Percentiles rank a stretch among this genome's conserved stretches.
Evolutionary conservation across 75 land plant species (phyloP).

Genomic region (Pinus albicaulis): DNA sequence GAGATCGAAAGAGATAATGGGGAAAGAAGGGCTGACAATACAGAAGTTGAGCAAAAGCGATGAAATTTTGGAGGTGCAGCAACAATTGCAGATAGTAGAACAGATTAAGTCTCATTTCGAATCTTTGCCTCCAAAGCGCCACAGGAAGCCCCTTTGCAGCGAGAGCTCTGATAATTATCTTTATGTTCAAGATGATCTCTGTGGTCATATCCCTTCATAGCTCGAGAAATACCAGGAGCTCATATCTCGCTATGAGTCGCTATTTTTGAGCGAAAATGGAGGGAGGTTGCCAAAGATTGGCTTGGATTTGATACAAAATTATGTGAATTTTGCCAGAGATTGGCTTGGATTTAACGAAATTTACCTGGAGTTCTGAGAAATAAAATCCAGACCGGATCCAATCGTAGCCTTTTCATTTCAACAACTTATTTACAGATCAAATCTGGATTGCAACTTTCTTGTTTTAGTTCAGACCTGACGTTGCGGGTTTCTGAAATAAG

Average conservation of each 20-base stretch:
- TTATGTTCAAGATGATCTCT: too few relatives aligned
- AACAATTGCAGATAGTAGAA: slow-evolving; percentile 20
- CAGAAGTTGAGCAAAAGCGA: slow-evolving; percentile 43
- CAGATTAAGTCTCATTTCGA: slow-evolving; percentile 31
- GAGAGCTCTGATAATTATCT: too few relatives aligned
- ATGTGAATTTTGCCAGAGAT: too few relatives aligned
- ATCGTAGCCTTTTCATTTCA: too few relatives aligned
- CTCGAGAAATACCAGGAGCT: slow-evolving; percentile 25
- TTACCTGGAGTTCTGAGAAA: too few relatives aligned
- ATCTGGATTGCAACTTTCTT: too few relatives aligned
- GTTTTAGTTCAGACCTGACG: too few relatives aligned
- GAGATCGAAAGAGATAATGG: background rate
- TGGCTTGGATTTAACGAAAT: too few relatives aligned
- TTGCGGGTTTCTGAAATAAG: too few relatives aligned
- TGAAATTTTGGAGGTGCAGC: slow-evolving; percentile 25
- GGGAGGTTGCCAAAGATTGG: slow-evolving; percentile 10
- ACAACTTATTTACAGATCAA: too few relatives aligned
- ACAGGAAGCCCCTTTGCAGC: slow-evolving; percentile 29
- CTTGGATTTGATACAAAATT: too few relatives aligned
- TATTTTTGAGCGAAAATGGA: background rate
- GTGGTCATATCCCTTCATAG: slow-evolving; percentile 14
- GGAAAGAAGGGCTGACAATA: slow-evolving; percentile 1
- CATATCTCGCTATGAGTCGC: background rate
- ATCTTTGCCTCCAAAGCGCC: slow-evolving; percentile 32
- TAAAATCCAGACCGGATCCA: too few relatives aligned